Evolutionary conservation across 345 rosid genomes (phyloP), one percentile per base, ranked within the genome.

Genomic region (Erucastrum elatum): DNA sequence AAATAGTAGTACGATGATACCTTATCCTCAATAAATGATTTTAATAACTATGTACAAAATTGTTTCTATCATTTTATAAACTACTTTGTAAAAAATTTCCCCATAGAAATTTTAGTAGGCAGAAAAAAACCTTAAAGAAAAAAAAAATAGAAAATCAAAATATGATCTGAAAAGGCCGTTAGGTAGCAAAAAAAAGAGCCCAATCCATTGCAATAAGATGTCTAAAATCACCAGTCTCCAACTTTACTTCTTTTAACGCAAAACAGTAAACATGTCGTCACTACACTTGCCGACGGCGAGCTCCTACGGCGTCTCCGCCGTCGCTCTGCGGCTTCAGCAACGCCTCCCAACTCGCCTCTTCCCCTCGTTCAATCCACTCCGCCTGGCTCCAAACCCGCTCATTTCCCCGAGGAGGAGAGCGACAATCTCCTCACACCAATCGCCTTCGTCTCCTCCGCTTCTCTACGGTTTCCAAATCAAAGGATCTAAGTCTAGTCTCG

Each of bases 201-300:
- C 31, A 29, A 29, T 29, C 31, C 82, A 79, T 46, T 66, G 4
- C 30, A 68, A 63, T 1, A 1, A 29, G 27, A 68, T 51, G 13
- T 49, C 66, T 53, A 21, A 49, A 60, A 34, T 26, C 49, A 37
- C 71, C 5, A 46, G 17, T 69, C 35, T 70, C 6, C 72, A 49
- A 27, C 77, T 65, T 66, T 34, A 71, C 59, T 44, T 37, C 58
- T 63, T 68, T 37, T 64, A 15, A 56, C 63, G 10, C 77, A 13
- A 60, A 34, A 53, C 2, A 35, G 1, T 13, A 80, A 13, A 2
- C 17, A 91, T 90, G 97, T 94, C 71, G 76, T 80, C 92, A 68
- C 86, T 90, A 6, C 85, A 90, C 44, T 75, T 62, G 34, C 87
- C 90, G 87, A 84, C 88, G 72, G 83, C 74, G 64, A 82, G 82